Evolutionary conservation across 768 basidiomycete genomes (phyloP).

Genomic region (Dictyophora rubrovolvata): DNA sequence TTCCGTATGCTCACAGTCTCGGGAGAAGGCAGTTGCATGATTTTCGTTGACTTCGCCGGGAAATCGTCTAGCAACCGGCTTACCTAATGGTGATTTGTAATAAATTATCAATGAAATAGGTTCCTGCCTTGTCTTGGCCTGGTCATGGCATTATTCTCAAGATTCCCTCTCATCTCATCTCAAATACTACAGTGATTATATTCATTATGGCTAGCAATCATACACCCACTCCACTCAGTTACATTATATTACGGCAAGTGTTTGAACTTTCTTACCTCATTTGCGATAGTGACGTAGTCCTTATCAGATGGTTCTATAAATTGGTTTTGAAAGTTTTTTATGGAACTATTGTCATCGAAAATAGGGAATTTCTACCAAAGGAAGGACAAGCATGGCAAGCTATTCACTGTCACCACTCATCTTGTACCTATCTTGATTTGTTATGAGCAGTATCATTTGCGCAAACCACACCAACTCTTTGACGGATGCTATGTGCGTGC

Average conservation of each 20-base stretch:
- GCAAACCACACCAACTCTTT: slow-evolving; percentile 83
- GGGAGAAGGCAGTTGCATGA: too few species aligned
- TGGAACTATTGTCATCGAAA: slow-evolving; percentile 79
- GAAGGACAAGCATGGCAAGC: slow-evolving; percentile 66
- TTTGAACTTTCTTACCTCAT: not conserved
- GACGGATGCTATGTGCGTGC: slow-evolving; percentile 72
- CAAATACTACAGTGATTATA: too few species aligned
- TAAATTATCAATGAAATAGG: too few species aligned
- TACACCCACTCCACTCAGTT: not conserved
- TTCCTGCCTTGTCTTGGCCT: too few species aligned
- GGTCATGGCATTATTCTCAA: too few species aligned
- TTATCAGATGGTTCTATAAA: slow-evolving; percentile 41
- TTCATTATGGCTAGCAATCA: not conserved
- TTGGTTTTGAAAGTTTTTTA: slow-evolving; percentile 90
- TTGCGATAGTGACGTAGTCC: not conserved
- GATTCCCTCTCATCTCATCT: too few species aligned
- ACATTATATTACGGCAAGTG: not conserved
- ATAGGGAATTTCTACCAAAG: slow-evolving; percentile 55
- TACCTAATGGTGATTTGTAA: too few species aligned
- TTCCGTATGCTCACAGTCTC: too few species aligned
- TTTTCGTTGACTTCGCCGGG: too few species aligned
- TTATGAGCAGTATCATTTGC: slow-evolving; percentile 56
- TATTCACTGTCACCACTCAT: not conserved
- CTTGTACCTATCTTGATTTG: not conserved
- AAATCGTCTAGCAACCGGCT: too few species aligned